phyloP scores from a whole-genome alignment of 306 rosid genomes.

The Argentina anserina region DNA sequence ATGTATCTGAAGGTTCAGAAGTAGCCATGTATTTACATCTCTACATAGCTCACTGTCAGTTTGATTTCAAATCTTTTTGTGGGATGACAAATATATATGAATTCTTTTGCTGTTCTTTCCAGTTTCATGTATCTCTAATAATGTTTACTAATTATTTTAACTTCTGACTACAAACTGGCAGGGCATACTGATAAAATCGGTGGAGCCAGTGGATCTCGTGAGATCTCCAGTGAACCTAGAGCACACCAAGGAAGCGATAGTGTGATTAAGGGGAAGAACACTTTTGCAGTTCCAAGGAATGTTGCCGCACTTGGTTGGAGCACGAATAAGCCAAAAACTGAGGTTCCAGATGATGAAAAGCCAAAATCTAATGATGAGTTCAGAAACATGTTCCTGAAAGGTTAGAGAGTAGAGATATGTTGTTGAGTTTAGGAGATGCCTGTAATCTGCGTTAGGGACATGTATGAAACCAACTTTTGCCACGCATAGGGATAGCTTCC shows the following conservation, averaged over 20 bases:
- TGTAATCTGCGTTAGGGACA: not conserved
- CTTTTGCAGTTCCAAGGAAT: constrained; percentile 78
- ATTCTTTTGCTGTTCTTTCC: not conserved
- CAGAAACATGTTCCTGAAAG: constrained; percentile 63
- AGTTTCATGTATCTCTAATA: not conserved
- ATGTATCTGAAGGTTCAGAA: not conserved
- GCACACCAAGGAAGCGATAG: constrained; percentile 37
- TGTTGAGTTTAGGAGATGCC: not conserved
- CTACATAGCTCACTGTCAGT: not conserved
- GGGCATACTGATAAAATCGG: constrained; percentile 30
- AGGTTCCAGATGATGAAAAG: constrained; percentile 45
- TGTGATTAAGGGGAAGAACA: constrained; percentile 69
- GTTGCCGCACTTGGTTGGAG: constrained; percentile 57
- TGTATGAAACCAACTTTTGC: not conserved
- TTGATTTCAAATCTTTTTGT: not conserved
- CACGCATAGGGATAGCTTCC: not conserved
- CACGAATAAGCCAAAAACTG: constrained; percentile 44
- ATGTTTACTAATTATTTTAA: not conserved
- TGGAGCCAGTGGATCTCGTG: constrained; percentile 39
- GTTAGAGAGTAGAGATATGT: constrained; percentile 29
- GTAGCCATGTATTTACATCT: not conserved
- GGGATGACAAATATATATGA: not conserved
- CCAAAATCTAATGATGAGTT: constrained; percentile 91
- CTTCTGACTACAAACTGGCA: constrained; percentile 25
- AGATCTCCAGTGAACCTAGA: constrained; percentile 26